These are phyloP conservation scores for Backusella tuberculispora DNA, from an alignment of 192 early-diverging fungal genomes.

Conservation along the genomic window DNA sequence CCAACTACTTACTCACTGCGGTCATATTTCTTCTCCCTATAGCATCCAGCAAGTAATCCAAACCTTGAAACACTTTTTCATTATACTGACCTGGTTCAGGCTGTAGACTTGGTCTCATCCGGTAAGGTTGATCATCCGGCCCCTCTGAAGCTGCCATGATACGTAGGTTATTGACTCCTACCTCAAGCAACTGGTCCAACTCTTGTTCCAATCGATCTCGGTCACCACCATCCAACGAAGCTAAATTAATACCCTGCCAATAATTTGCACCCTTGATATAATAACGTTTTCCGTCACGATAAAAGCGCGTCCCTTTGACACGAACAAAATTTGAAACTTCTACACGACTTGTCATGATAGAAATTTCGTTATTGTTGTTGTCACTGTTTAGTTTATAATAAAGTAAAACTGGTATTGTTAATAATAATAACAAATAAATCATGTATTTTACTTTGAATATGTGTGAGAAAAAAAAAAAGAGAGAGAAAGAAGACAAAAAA, in stretches of 20 bases:
- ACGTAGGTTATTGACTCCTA: constrained; percentile 64
- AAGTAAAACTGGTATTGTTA: not conserved
- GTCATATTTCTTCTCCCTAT: constrained; percentile 58
- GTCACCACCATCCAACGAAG: constrained; percentile 50
- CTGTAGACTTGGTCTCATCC: constrained; percentile 66
- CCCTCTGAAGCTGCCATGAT: constrained; percentile 69
- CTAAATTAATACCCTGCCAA: constrained; percentile 78
- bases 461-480: constrained; percentile 10
- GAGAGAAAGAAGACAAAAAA: not conserved
- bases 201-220: constrained; percentile 57
- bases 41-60: constrained; percentile 66
- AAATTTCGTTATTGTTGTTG: not conserved
- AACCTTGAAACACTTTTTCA: constrained; percentile 57
- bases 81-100: constrained; percentile 55
- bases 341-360: not conserved
- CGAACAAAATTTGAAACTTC: constrained; percentile 42
- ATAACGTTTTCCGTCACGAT: constrained; percentile 37
- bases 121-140: constrained; percentile 53
- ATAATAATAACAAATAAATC: not conserved
- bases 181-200: constrained; percentile 43
- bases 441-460: not conserved
- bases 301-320: constrained; percentile 46
- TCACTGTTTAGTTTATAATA: not conserved
- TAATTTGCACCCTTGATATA: constrained; percentile 65
- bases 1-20: constrained; percentile 44